Base-by-base conservation (phyloP, 257 asterid species). In the Verbena officinalis region DNA sequence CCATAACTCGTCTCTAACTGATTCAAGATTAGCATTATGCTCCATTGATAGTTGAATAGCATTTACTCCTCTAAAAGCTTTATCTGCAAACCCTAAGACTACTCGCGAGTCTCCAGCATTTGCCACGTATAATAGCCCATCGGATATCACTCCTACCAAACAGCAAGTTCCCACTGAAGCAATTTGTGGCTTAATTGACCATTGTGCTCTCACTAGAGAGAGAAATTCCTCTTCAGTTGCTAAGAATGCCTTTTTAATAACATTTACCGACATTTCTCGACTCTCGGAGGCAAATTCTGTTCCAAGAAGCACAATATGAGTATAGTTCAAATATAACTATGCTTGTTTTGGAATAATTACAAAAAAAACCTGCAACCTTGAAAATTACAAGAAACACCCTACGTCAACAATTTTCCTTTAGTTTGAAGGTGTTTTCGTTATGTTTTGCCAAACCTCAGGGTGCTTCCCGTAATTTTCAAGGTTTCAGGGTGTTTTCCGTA, bases 161-260 rank as follows among this genome's bases (percentile, higher is more conserved):
- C 99, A 93, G 69, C 99, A 93, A 1, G 97, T 75, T 33, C 99
- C 99, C 4, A 90, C 97, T 2, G 99, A 84, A 21, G 97, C 97
- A 21, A 93, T 55, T 67, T 86, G 96, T 31, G 99, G 97, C 64
- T 64, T 90, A 31, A 68, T 45, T 13, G 64, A 69, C 99, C 99
- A 93, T 64, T 86, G 85, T 27, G 75, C 84, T 79, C 75, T 84
- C 55, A 93, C 99, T 9, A 76, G 76, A 49, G 89, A 80, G 15
- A 93, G 78, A 52, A 93, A 93, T 64, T 88, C 95, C 73, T 90
- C 91, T 62, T 93, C 99, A 0, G 97, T 93, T 59, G 80, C 90
- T 84, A 90, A 75, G 84, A 84, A 93, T 7, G 99, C 90, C 73
- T 77, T 83, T 64, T 67, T 86, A 40, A 93, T 83, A n/a, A 87